A percentile compares a stretch with the other conserved stretches of the same genome.
Evolutionary conservation across 768 basidiomycete genomes (phyloP).

Genomic region (Stropharia rugosoannulata): DNA sequence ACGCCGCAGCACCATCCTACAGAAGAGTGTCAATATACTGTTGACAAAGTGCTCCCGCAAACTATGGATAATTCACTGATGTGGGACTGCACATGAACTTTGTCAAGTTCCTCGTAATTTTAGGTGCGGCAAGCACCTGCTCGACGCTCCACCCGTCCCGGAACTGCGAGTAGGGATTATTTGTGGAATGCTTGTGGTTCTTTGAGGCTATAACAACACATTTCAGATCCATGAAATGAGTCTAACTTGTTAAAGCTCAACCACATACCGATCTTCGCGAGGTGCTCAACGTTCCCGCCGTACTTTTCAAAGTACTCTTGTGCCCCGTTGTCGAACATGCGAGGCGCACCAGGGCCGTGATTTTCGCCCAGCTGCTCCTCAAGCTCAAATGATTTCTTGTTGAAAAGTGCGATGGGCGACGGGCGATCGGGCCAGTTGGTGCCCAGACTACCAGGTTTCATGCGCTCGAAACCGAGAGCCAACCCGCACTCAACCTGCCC

Average conservation of each 20-base stretch:
- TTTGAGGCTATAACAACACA: conserved; percentile 56
- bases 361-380: conserved; percentile 60
- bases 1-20: conserved; percentile 75
- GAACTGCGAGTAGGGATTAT: conserved; percentile 89
- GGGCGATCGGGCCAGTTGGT: conserved; percentile 59
- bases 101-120: conserved; percentile 72
- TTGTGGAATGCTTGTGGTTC: conserved; percentile 79
- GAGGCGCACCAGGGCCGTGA: conserved; percentile 66
- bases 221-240: background rate
- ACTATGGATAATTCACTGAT: conserved; percentile 41
- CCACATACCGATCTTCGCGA: conserved; percentile 73
- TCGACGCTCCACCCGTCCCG: conserved; percentile 74
- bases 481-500: conserved; percentile 73
- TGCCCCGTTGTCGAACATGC: conserved; percentile 74
- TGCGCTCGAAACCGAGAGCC: conserved; percentile 86
- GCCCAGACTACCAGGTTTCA: conserved; percentile 72
- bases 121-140: conserved; percentile 62
- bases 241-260: background rate
- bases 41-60: background rate
- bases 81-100: conserved; percentile 90
- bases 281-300: conserved; percentile 62
- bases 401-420: conserved; percentile 48
- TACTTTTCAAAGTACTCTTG: conserved; percentile 79
- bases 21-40: background rate
- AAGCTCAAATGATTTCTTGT: conserved; percentile 41